Evolutionary conservation across 129 eudicot genomes (phyloP).

Genomic region (Centella asiatica): DNA sequence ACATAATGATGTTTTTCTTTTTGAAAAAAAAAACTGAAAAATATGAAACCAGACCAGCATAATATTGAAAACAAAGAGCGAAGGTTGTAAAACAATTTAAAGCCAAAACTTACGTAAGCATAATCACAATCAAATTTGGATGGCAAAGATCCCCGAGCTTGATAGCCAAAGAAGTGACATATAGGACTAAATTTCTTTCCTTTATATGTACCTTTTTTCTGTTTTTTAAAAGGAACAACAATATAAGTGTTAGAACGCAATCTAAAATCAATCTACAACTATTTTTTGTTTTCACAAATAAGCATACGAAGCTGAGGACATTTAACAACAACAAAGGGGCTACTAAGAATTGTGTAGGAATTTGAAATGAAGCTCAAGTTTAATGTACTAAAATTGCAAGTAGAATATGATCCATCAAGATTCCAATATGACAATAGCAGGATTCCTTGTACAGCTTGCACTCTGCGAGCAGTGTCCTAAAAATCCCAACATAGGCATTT

Average conservation of each 20-base stretch:
- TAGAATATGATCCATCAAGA: too few species aligned
- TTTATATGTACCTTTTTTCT: slow-evolving; percentile 92
- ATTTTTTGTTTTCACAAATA: too few species aligned
- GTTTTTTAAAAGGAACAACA: slow-evolving; percentile 17
- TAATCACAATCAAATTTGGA: slow-evolving; percentile 94
- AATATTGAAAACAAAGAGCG: background rate
- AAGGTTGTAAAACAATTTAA: background rate
- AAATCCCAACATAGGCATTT: too few species aligned
- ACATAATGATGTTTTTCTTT: too few species aligned
- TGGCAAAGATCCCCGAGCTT: slow-evolving; percentile 93
- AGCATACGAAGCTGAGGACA: background rate
- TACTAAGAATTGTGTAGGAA: too few species aligned
- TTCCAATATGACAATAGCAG: too few species aligned
- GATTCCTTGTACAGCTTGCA: too few species aligned
- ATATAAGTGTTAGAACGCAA: background rate
- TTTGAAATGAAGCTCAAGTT: too few species aligned
- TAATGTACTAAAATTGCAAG: background rate
- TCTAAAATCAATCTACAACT: too few species aligned
- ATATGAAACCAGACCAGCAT: background rate
- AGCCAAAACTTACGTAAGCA: slow-evolving; percentile 56
- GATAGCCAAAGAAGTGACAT: slow-evolving; percentile 94
- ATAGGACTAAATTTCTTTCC: slow-evolving; percentile 87
- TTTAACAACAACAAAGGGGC: background rate
- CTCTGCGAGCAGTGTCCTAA: too few species aligned
- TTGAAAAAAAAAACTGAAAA: too few species aligned